phyloP scores from a whole-genome alignment of 148 eudicot genomes.

The Amaranthus hypochondriacus region DNA sequence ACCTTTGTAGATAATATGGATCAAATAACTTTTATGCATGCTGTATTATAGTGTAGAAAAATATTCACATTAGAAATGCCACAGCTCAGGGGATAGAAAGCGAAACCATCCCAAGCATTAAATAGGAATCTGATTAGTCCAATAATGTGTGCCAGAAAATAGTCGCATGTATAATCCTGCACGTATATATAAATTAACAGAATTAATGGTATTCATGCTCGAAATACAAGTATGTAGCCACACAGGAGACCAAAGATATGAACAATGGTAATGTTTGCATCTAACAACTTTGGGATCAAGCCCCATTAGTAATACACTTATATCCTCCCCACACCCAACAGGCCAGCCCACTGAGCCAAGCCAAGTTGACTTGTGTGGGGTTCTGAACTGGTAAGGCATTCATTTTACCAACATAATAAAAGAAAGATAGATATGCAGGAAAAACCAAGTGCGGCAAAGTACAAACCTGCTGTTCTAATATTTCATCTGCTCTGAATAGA shows the following conservation, averaged over 20 bases:
- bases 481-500: not conserved
- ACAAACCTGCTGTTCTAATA: not conserved
- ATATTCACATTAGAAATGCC: not conserved
- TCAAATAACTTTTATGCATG: not conserved
- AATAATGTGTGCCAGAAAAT: not conserved
- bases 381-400: no score
- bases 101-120: not conserved
- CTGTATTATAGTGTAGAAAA: not conserved
- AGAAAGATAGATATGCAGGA: not conserved
- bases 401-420: no score
- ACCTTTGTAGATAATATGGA: not conserved
- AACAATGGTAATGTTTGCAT: no score
- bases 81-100: not conserved
- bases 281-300: no score
- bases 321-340: no score
- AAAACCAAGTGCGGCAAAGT: not conserved
- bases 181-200: not conserved
- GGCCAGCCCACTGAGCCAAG: no score
- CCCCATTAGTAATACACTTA: no score
- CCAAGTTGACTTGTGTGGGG: no score
- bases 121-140: not conserved
- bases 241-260: not conserved
- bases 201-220: not conserved
- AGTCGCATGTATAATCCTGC: conserved; percentile 5
- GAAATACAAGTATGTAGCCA: conserved; percentile 1